phyloP scores from a whole-genome alignment of 1,139 yeast genomes.

The Scheffersomyces quercinus region DNA sequence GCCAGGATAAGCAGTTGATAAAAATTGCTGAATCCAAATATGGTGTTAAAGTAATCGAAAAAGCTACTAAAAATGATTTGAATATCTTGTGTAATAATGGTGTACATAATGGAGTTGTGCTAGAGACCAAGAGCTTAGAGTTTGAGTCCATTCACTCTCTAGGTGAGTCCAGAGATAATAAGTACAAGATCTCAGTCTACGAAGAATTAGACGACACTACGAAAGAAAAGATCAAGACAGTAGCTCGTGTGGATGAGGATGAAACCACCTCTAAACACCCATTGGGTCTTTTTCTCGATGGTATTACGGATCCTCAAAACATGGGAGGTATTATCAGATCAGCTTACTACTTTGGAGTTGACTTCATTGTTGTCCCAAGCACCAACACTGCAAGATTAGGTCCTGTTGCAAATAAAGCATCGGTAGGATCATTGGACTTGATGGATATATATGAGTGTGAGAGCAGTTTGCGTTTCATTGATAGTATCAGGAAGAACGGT shows the following conservation, averaged over 20 bases:
- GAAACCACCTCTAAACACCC: constrained; percentile 45
- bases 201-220: constrained; percentile 21
- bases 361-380: constrained; percentile 71
- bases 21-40: constrained; percentile 43
- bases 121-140: constrained; percentile 63
- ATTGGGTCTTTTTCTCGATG: constrained; percentile 76
- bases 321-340: constrained; percentile 84
- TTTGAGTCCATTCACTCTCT: constrained; percentile 43
- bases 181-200: constrained; percentile 24
- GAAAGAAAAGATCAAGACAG: constrained; percentile 5
- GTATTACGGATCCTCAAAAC: constrained; percentile 87
- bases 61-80: constrained; percentile 55
- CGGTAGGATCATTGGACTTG: constrained; percentile 87
- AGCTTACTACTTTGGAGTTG: constrained; percentile 83
- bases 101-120: constrained; percentile 80
- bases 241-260: constrained; percentile 6
- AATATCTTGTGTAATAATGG: constrained; percentile 65
- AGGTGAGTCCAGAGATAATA: constrained; percentile 27
- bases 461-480: constrained; percentile 64
- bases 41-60: constrained; percentile 45
- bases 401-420: constrained; percentile 76
- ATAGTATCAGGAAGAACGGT: constrained; percentile 52
- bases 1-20: constrained; percentile 38
- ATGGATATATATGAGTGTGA: constrained; percentile 59
- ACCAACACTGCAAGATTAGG: constrained; percentile 73